These are phyloP conservation scores for Trametes meyenii DNA, from an alignment of 768 basidiomycete genomes.

Conservation along the genomic window DNA sequence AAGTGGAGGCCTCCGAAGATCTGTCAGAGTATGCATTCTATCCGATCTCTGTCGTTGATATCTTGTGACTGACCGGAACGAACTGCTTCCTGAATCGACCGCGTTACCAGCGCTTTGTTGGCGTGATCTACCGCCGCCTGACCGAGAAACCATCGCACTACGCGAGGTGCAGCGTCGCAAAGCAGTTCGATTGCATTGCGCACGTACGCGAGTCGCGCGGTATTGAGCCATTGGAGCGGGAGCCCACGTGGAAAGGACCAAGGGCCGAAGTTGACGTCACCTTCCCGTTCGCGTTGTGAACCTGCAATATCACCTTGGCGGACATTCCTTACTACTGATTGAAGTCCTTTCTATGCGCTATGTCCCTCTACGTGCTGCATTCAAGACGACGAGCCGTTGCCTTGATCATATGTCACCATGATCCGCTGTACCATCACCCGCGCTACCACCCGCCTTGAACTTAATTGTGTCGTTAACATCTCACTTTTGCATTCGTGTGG, in stretches of 20 bases:
- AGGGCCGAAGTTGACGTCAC: constrained; percentile 22
- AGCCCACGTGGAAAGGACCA: constrained; percentile 25
- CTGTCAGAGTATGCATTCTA: constrained; percentile 26
- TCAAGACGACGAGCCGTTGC: background rate
- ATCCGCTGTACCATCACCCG: too few species aligned
- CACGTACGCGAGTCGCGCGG: constrained; percentile 27
- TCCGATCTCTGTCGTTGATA: background rate
- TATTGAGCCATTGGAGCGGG: constrained; percentile 28
- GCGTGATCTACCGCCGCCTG: constrained; percentile 32
- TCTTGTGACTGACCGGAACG: background rate
- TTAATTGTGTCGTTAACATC: background rate
- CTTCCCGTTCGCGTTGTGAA: constrained; percentile 30
- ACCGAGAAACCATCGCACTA: constrained; percentile 36
- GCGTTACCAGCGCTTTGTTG: constrained; percentile 34
- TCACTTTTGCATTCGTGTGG: background rate
- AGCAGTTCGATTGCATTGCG: constrained; percentile 33
- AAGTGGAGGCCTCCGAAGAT: constrained; percentile 23
- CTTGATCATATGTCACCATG: background rate
- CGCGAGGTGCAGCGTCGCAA: constrained; percentile 28
- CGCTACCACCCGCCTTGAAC: too few species aligned
- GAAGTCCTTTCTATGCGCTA: too few species aligned
- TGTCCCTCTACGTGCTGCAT: background rate
- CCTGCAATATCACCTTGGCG: background rate
- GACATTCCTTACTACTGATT: background rate
- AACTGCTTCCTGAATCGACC: constrained; percentile 28